Base-by-base conservation (phyloP, 495 filamentous ascomycete genomes). In the Arthonia radiata region DNA sequence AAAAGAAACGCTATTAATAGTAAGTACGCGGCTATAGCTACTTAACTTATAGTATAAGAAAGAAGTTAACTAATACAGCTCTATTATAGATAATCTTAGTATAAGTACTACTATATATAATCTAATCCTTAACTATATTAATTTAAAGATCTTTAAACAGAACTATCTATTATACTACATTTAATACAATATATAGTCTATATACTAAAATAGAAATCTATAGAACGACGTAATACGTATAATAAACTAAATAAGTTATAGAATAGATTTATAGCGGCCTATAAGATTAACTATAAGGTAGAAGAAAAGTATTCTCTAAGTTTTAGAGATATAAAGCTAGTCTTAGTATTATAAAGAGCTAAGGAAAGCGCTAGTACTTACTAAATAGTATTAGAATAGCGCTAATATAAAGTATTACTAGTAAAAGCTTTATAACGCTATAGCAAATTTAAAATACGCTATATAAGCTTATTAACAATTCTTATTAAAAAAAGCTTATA, bases 141-240 rank as follows among this genome's bases (percentile, higher is more conserved):
- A 18, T 18, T 31, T 19, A 25, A 25, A n/a, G 7, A 37, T 36
- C 22, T 36, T 39, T 11, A 13, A 39, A 19, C 23, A 25, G 10
- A 39, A 39, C 18, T 39, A 39, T 23, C 29, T 39, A n/a, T 39
- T 30, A 10, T 17, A 27, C 11, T 32, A 29, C 15, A 39, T 39
- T 21, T 17, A 24, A 14, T 36, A 39, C 33, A 22, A 36, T 24
- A 39, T 23, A 15, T 24, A 39, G 25, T 33, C 29, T 13, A 29
- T 23, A 13, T 36, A 29, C 18, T 18, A 15, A 12, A 30, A 30
- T 12, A 36, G 25, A 15, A 26, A n/a, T 8, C 17, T 27, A 24
- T 10, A 24, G 7, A 16, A 17, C 11, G 22, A 34, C 12, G 33
- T 32, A n/a, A 28, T 34, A 14, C 10, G 25, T 25, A 34, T 25